Evolutionary conservation across 768 basidiomycete genomes (phyloP), one percentile per base, ranked within the genome.

Genomic region (Phanerochaete carnosa): DNA sequence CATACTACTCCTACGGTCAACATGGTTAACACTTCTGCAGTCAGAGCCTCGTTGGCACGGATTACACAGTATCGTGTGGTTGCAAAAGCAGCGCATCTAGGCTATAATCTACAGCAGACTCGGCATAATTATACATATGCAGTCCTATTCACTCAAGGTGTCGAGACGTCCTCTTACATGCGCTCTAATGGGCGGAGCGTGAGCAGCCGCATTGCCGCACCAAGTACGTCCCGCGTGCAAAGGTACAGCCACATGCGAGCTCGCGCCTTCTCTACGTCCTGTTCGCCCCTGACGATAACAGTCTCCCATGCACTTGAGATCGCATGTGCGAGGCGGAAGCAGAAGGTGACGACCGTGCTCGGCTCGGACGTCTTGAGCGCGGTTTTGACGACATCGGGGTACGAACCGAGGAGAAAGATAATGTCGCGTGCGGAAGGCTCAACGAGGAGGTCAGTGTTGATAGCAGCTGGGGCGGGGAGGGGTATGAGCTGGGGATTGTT

Each of bases 251-350:
- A 96, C 79, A 98, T 77, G 69, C 92, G 80, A 12, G 95, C 96
- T 62, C 82, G 75, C 1, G 94, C 95, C 68, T 88, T 89, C 61
- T 86, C 88, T 45, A 79, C 49, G 66, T 95, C 91, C 64, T 77
- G 72, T 74, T 94, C 91, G 1, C 92, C 90, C 68, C 90, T 89
- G 45, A 98, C 95, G 52, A 90, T 82, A 8, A 97, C 83, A 1
- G 81, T 83, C 76, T 97, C 95, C 95, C 94, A 98, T 37, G 95
- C 94, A 59, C 87, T 89, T 62, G 88, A 90, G 68, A 98, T 94
- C 6, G 89, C 87, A 68, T 97, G 96, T 46, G 87, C 85, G 33
- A 98, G 79, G 65, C 85, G 83, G 79, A 97, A 95, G 47, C 86
- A 86, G 71, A 87, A 99, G 5, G 93, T 95, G 62, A 97, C 94